These are phyloP conservation scores for Medicago ruthenica DNA, from an alignment of 306 rosid genomes.

Conservation along the genomic window DNA sequence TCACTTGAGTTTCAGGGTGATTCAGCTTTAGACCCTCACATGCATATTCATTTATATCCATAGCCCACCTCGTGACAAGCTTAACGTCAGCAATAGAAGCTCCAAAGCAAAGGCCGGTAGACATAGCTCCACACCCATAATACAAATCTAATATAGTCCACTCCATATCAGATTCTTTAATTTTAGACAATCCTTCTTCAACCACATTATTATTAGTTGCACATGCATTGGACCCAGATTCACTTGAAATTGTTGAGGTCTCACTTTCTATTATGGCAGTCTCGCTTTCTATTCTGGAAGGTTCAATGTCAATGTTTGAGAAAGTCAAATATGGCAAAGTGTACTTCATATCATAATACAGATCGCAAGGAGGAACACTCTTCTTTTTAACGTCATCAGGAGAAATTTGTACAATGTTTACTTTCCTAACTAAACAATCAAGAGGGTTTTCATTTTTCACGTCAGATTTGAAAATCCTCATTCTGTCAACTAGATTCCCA, in stretches of 20 bases:
- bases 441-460: slow-evolving; percentile 46
- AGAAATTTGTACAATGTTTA: slow-evolving; percentile 21
- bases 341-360: slow-evolving; percentile 47
- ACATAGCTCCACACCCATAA: slow-evolving; percentile 63
- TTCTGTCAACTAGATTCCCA: slow-evolving; percentile 36
- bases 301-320: slow-evolving; percentile 31
- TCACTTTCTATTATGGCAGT: neutral
- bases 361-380: slow-evolving; percentile 37
- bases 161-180: slow-evolving; percentile 3
- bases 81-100: slow-evolving; percentile 49
- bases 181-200: neutral
- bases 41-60: slow-evolving; percentile 45
- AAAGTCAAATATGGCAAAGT: slow-evolving; percentile 42
- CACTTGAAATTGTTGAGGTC: slow-evolving; percentile 46
- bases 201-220: neutral
- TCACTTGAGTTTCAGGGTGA: slow-evolving; percentile 57
- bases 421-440: slow-evolving; percentile 46
- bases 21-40: slow-evolving; percentile 51
- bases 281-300: neutral
- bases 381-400: slow-evolving; percentile 32
- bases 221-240: slow-evolving; percentile 17
- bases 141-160: slow-evolving; percentile 48
- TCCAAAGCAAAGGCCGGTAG: slow-evolving; percentile 57
- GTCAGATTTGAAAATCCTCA: slow-evolving; percentile 48
- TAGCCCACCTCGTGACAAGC: slow-evolving; percentile 60